Evolutionary conservation across 805 yeast genomes (phyloP), one percentile per base, ranked within the genome.

Genomic region (Priceomyces medius): DNA sequence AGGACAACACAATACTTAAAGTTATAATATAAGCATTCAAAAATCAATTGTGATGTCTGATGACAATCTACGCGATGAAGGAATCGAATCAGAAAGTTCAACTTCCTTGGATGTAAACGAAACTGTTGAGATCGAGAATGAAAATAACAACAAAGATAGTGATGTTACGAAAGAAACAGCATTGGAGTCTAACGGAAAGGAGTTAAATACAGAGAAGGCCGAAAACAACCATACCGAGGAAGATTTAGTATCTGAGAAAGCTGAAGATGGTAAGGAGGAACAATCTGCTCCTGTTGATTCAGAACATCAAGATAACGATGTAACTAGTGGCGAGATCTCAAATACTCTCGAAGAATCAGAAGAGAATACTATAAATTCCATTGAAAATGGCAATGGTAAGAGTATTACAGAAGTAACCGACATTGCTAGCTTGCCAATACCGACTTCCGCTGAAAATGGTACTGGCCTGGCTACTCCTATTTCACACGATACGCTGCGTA

Each of bases 21-120:
- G 5, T 26, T n/a, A n/a, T 26, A 26, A 26, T 14, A 5, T 12
- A 26, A 26, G 9, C 29, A 26, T 26, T 26, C 14, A 9, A 10
- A 26, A 26, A 35, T 33, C 10, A 12, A 35, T 35, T 35, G 37
- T 40, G 20, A 40, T 40, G 43, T 40, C 43, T 21, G 24, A 35
- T 27, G 43, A 35, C 35, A 35, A 35, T 29, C 9, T 31, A 31
- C 7, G 20, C 13, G 7, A 12, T 8, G 37, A 20, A n/a, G 16
- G 5, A 6, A 33, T 9, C 14, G 27, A 13, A 8, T 8, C 37
- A 20, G 20, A 19, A 7, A 19, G 19, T 33, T n/a, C 37, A 18
- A 20, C 37, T 5, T 26, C 14, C 5, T 10, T 9, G n/a, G 29
- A 26, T 14, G 19, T 9, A n/a, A 16, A 31, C 9, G 19, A 31